phyloP scores from a whole-genome alignment of 2,329 filamentous ascomycete species.

The Cercospora zeina region DNA sequence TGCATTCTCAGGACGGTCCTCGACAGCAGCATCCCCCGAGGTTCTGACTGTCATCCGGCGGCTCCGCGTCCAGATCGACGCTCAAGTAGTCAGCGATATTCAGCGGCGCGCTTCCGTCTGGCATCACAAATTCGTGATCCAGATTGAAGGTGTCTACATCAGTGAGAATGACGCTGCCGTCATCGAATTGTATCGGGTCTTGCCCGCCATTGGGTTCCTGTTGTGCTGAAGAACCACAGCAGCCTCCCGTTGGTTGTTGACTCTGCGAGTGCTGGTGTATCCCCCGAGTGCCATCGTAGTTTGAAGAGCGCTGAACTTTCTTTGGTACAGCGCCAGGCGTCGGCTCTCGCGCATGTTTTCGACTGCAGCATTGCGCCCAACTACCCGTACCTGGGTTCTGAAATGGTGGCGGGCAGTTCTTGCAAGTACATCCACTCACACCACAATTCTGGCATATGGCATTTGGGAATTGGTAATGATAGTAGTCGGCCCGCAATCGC shows the following conservation, averaged over 20 bases:
- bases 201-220: conserved; percentile 6
- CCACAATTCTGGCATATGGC: conserved; percentile 42
- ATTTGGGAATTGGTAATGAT: conserved; percentile 37
- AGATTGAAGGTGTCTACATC: conserved; percentile 21
- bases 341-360: conserved; percentile 37
- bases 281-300: conserved; percentile 15
- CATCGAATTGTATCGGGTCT: neutral
- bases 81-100: conserved; percentile 32
- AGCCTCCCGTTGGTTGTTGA: conserved; percentile 4
- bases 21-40: neutral
- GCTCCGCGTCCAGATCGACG: conserved; percentile 27
- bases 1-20: neutral
- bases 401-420: conserved; percentile 39
- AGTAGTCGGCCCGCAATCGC: conserved; percentile 34
- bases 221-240: conserved; percentile 5
- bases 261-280: conserved; percentile 15
- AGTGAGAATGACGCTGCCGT: neutral
- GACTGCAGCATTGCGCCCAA: conserved; percentile 40
- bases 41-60: neutral
- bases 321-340: conserved; percentile 26
- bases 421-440: conserved; percentile 39
- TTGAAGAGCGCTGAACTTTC: conserved; percentile 25
- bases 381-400: conserved; percentile 36
- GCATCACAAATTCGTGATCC: conserved; percentile 20
- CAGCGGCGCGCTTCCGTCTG: conserved; percentile 19